phyloP scores from a whole-genome alignment of 2,329 filamentous ascomycete species.

The Diplodia intermedia region DNA sequence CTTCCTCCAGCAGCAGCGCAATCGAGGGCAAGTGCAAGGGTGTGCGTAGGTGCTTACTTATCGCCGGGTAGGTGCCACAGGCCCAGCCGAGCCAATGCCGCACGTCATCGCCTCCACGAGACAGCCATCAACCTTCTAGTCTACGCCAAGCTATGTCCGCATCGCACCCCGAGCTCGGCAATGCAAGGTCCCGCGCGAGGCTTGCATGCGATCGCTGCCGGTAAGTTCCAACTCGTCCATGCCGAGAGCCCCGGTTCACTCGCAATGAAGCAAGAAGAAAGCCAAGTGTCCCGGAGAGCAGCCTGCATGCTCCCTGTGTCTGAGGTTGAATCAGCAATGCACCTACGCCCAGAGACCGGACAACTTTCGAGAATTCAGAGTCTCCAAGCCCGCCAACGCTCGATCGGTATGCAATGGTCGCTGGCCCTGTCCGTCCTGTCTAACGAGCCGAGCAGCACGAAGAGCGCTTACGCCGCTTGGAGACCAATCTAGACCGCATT shows the following conservation, averaged over 20 bases:
- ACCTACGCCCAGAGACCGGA: neutral
- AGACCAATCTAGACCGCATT: conserved; percentile 1
- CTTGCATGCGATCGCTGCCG: neutral
- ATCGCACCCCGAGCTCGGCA: neutral
- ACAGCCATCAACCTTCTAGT: neutral
- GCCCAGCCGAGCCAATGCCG: neutral
- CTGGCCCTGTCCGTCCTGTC: neutral
- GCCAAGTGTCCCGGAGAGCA: conserved; percentile 3
- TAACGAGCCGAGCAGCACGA: neutral
- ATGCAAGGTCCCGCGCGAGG: neutral
- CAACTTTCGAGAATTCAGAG: neutral
- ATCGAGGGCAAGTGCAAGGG: too few relatives aligned
- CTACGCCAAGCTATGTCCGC: neutral
- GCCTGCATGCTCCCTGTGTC: conserved; percentile 4
- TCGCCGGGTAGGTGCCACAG: neutral
- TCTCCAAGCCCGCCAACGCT: neutral
- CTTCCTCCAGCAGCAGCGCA: too few relatives aligned
- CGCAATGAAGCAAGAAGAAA: neutral
- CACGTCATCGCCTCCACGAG: neutral
- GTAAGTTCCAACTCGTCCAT: neutral
- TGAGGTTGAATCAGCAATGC: neutral
- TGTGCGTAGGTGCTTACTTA: too few relatives aligned
- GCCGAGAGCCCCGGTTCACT: neutral
- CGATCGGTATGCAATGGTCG: neutral
- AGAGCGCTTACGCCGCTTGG: neutral